phyloP scores from a whole-genome alignment of 169 alveolate genomes.

The Eimeria falciformis region DNA sequence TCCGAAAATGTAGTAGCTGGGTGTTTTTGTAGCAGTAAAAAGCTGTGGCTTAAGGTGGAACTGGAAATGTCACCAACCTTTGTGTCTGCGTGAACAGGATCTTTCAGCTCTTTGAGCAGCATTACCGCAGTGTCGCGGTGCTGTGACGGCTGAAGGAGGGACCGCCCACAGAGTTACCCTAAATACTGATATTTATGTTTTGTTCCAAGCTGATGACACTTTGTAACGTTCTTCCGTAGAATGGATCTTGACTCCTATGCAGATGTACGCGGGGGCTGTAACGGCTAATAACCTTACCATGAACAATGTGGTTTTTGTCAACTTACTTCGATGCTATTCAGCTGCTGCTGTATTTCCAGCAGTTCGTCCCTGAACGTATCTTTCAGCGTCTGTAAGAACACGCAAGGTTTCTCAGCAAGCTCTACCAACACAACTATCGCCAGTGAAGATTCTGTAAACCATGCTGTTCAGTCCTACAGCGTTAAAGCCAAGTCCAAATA shows the following conservation, averaged over 20 bases:
- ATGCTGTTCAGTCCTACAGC: too few species aligned
- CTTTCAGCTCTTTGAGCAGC: constrained; percentile 53
- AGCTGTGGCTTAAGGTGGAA: background rate
- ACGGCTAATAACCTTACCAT: too few species aligned
- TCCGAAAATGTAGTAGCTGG: background rate
- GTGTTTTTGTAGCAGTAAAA: background rate
- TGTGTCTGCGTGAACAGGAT: background rate
- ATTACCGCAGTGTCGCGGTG: constrained; percentile 66
- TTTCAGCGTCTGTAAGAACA: constrained; percentile 62
- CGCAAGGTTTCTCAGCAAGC: background rate
- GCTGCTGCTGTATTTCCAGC: constrained; percentile 62
- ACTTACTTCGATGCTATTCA: constrained; percentile 69
- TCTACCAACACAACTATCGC: background rate
- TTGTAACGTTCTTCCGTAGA: too few species aligned
- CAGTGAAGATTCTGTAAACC: too few species aligned
- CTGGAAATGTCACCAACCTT: constrained; percentile 5
- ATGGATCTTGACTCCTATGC: too few species aligned
- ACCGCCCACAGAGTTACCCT: too few species aligned
- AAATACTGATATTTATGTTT: too few species aligned
- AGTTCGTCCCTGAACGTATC: constrained; percentile 71
- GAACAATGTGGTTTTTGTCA: too few species aligned
- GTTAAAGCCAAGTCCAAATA: too few species aligned
- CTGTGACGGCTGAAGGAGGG: constrained; percentile 53
- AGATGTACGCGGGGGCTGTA: too few species aligned
- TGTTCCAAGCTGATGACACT: too few species aligned